Evolutionary conservation across 2,329 filamentous ascomycete species (phyloP).

Genomic region (Xylaria sp.): DNA sequence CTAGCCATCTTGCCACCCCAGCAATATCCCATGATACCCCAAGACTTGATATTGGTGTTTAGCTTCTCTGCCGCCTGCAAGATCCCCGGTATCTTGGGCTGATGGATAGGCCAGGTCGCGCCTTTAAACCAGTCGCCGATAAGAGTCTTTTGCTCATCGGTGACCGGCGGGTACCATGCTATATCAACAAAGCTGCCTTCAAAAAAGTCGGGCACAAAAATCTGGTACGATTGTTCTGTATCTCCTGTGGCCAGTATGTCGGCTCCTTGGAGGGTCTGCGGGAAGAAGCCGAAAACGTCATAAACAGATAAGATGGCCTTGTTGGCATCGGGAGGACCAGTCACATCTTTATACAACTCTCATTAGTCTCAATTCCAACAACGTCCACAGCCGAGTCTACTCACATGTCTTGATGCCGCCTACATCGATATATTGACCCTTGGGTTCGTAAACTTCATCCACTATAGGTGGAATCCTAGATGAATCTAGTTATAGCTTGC

Average conservation of each 20-base stretch:
- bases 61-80: slow-evolving; percentile 60
- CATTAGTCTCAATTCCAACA: background rate
- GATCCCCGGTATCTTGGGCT: slow-evolving; percentile 60
- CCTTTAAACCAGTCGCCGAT: slow-evolving; percentile 66
- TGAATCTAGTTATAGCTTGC: slow-evolving; percentile 3
- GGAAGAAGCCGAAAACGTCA: slow-evolving; percentile 77
- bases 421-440: slow-evolving; percentile 37
- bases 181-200: slow-evolving; percentile 72
- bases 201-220: slow-evolving; percentile 92
- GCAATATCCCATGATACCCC: slow-evolving; percentile 70
- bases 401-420: slow-evolving; percentile 36
- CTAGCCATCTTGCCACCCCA: slow-evolving; percentile 73
- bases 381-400: background rate
- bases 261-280: slow-evolving; percentile 74
- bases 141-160: slow-evolving; percentile 66
- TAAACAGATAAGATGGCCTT: slow-evolving; percentile 69
- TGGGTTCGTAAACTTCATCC: slow-evolving; percentile 35
- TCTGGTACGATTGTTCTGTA: slow-evolving; percentile 74
- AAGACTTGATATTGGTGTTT: slow-evolving; percentile 64
- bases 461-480: slow-evolving; percentile 37
- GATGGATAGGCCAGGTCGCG: slow-evolving; percentile 57
- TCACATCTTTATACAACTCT: slow-evolving; percentile 52
- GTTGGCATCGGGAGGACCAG: slow-evolving; percentile 55
- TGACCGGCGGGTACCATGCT: slow-evolving; percentile 69
- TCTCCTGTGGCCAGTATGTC: slow-evolving; percentile 68